phyloP scores from a whole-genome alignment of 192 early-diverging fungal genomes.

The Diversispora eburnea region DNA sequence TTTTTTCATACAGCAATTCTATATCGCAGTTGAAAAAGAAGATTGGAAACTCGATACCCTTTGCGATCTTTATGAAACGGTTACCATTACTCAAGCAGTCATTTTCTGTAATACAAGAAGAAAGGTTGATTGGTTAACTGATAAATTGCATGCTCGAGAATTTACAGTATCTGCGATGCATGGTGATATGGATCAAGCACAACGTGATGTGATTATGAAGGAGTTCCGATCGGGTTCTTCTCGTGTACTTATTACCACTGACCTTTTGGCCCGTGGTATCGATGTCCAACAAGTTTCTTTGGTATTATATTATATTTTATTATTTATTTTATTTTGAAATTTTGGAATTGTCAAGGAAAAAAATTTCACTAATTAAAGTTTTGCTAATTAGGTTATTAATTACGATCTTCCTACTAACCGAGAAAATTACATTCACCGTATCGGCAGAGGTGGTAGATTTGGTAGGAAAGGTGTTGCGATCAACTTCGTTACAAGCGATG shows the following conservation, averaged over 20 bases:
- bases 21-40: slow-evolving; percentile 96
- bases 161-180: slow-evolving; percentile 99
- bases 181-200: slow-evolving; percentile 96
- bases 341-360: too few relatives aligned
- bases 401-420: slow-evolving; percentile 96
- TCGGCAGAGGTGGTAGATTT: slow-evolving; percentile 99
- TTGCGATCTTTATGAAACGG: slow-evolving; percentile 96
- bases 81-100: slow-evolving; percentile 98
- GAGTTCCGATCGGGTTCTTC: slow-evolving; percentile 98
- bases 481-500: slow-evolving; percentile 98
- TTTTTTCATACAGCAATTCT: slow-evolving; percentile 83
- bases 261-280: slow-evolving; percentile 97
- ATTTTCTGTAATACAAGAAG: slow-evolving; percentile 99
- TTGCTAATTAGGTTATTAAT: slow-evolving; percentile 42
- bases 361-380: neutral
- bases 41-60: slow-evolving; percentile 99
- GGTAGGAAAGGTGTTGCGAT: slow-evolving; percentile 99
- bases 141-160: slow-evolving; percentile 84
- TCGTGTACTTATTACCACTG: slow-evolving; percentile 97
- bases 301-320: slow-evolving; percentile 54
- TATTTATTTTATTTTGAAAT: too few relatives aligned
- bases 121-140: slow-evolving; percentile 99
- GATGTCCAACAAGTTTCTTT: slow-evolving; percentile 99
- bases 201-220: slow-evolving; percentile 98
- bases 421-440: slow-evolving; percentile 99